A percentile compares a stretch with the other conserved stretches of the same genome.
phyloP scores from a whole-genome alignment of 2,329 filamentous ascomycete species.

The Monosporascus ibericus region DNA sequence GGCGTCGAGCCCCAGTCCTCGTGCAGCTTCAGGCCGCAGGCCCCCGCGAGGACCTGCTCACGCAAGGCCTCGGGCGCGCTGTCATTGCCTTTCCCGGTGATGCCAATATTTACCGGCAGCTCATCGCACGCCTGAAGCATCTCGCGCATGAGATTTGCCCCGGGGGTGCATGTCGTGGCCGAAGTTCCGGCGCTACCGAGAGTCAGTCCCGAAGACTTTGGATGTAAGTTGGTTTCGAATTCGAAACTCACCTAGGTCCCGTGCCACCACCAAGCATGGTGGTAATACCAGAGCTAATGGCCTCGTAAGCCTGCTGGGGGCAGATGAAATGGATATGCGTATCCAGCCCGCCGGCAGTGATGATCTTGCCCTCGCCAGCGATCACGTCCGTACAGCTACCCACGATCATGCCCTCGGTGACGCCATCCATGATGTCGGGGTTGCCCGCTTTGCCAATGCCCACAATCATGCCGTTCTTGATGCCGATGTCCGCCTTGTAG shows the following conservation, averaged over 20 bases:
- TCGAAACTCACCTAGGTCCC: constrained; percentile 63
- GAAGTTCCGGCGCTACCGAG: constrained; percentile 68
- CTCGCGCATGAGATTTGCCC: constrained; percentile 72
- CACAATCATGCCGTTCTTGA: constrained; percentile 80
- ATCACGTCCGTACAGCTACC: constrained; percentile 89
- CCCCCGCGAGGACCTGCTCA: constrained; percentile 77
- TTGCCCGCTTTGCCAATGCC: constrained; percentile 94
- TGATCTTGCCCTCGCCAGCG: constrained; percentile 81
- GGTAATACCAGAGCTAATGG: constrained; percentile 79
- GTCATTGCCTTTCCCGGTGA: constrained; percentile 94
- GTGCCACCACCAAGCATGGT: constrained; percentile 88
- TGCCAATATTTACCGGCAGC: constrained; percentile 80
- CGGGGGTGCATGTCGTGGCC: constrained; percentile 90
- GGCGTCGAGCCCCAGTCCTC: constrained; percentile 95
- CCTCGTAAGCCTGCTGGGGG: constrained; percentile 82
- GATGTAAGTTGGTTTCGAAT: too few relatives aligned
- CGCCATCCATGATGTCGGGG: constrained; percentile 92
- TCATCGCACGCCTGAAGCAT: constrained; percentile 85
- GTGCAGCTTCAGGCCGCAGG: constrained; percentile 86
- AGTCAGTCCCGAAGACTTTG: too few relatives aligned
- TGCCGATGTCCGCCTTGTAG: constrained; percentile 93
- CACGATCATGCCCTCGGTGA: constrained; percentile 70
- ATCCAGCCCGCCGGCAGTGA: constrained; percentile 87
- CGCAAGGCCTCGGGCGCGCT: constrained; percentile 61
- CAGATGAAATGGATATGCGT: constrained; percentile 93